phyloP scores from a whole-genome alignment of 2,329 filamentous ascomycete species.

The Aspergillus spinulosporus region DNA sequence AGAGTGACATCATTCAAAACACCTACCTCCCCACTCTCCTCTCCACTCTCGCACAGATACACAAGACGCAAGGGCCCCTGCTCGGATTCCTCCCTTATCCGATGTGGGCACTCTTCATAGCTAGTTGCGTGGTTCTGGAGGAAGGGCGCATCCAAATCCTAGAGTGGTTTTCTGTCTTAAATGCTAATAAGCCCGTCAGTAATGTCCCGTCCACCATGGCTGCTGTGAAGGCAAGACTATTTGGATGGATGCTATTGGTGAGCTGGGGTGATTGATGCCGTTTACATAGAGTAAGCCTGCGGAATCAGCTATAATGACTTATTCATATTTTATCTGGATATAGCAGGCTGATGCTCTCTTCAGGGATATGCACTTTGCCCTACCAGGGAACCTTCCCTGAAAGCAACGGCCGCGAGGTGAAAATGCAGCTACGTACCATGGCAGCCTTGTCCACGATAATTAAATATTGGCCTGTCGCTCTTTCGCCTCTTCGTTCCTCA shows the following conservation, averaged over 20 bases:
- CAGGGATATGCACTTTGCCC: too few species aligned
- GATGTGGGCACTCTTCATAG: conserved; percentile 4
- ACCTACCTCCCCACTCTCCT: background rate
- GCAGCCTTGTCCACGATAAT: too few species aligned
- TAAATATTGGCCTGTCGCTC: too few species aligned
- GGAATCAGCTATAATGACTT: too few species aligned
- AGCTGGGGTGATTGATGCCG: conserved; percentile 2
- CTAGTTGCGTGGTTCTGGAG: conserved; percentile 4
- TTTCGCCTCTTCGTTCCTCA: too few species aligned
- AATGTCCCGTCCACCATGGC: conserved; percentile 7
- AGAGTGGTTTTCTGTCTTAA: conserved; percentile 1
- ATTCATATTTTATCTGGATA: too few species aligned
- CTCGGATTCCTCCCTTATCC: conserved; percentile 3
- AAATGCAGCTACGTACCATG: too few species aligned
- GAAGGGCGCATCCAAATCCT: background rate
- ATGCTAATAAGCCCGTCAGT: background rate
- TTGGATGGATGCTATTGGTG: background rate
- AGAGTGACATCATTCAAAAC: background rate
- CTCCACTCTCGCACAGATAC: background rate
- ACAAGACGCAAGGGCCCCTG: background rate
- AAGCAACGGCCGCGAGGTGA: too few species aligned
- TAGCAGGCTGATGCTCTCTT: too few species aligned
- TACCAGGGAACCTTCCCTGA: too few species aligned
- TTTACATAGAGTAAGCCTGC: background rate
- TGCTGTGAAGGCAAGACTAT: background rate